A percentile compares a stretch with the other conserved stretches of the same genome.
Conservation (phyloP, 495 filamentous ascomycete genomes). For the Aspergillus affinis region DNA sequence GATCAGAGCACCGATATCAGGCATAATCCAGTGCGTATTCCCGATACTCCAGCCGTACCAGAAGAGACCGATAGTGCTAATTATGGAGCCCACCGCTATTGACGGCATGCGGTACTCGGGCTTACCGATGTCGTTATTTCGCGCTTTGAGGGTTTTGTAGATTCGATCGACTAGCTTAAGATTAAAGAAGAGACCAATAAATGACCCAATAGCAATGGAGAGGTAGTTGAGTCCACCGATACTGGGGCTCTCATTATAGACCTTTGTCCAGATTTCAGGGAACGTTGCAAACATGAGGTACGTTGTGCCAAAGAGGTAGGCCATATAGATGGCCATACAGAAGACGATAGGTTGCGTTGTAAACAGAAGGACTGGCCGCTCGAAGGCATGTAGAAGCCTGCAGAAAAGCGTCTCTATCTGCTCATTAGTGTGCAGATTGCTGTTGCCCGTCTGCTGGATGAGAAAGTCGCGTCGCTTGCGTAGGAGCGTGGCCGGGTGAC, state of each 20-base stretch:
- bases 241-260: slow-evolving; percentile 57
- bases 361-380: slow-evolving; percentile 11
- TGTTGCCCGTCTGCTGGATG: slow-evolving; percentile 54
- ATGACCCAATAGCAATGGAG: slow-evolving; percentile 63
- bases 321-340: slow-evolving; percentile 9
- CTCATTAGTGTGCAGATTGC: neutral
- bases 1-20: slow-evolving; percentile 60
- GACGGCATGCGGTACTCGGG: slow-evolving; percentile 55
- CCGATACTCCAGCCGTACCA: slow-evolving; percentile 64
- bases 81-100: slow-evolving; percentile 50
- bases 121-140: slow-evolving; percentile 49
- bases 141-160: slow-evolving; percentile 57
- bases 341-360: slow-evolving; percentile 13
- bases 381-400: slow-evolving; percentile 30
- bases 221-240: slow-evolving; percentile 68
- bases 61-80: slow-evolving; percentile 58
- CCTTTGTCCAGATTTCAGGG: slow-evolving; percentile 47
- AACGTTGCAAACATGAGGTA: slow-evolving; percentile 16
- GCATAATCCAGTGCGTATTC: slow-evolving; percentile 51
- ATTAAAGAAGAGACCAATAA: slow-evolving; percentile 57
- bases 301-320: slow-evolving; percentile 7
- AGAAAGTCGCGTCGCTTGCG: slow-evolving; percentile 52
- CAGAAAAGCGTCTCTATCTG: neutral
- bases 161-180: slow-evolving; percentile 61
- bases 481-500: slow-evolving; percentile 63